phyloP scores from a whole-genome alignment of 345 rosid species.

The Euphorbia lathyris region DNA sequence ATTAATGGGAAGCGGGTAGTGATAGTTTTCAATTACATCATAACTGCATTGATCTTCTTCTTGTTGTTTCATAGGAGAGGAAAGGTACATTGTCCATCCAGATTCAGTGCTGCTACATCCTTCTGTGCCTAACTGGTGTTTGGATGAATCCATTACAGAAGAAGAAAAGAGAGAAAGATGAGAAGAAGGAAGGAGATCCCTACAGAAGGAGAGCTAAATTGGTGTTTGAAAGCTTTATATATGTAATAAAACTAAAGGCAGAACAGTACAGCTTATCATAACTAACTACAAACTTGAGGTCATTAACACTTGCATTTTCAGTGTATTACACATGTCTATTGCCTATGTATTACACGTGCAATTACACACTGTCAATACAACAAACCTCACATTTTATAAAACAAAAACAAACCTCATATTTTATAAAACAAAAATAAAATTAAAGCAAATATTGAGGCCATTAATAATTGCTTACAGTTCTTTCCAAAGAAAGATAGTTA shows the following conservation, averaged over 20 bases:
- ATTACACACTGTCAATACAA: too few species aligned
- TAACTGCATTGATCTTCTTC: conserved; percentile 34
- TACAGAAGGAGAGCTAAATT: background rate
- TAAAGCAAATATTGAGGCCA: too few species aligned
- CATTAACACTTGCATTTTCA: background rate
- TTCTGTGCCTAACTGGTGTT: conserved; percentile 38
- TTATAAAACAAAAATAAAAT: background rate
- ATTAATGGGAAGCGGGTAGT: background rate
- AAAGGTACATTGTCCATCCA: conserved; percentile 74
- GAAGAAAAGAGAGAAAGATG: too few species aligned
- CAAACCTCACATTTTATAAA: background rate
- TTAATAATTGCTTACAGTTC: too few species aligned
- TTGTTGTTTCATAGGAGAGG: conserved; percentile 50
- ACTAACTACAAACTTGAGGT: conserved; percentile 3
- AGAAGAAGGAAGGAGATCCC: background rate
- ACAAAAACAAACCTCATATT: too few species aligned
- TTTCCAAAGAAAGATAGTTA: too few species aligned
- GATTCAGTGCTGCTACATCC: conserved; percentile 83
- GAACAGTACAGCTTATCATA: conserved; percentile 34
- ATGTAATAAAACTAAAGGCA: background rate
- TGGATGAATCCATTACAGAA: conserved; percentile 31
- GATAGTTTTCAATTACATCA: conserved; percentile 23
- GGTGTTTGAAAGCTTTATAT: conserved; percentile 21
- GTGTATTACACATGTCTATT: too few species aligned
- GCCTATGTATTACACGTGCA: too few species aligned